Conservation (phyloP, 2,329 filamentous ascomycete species). For the Microsporum canis region DNA sequence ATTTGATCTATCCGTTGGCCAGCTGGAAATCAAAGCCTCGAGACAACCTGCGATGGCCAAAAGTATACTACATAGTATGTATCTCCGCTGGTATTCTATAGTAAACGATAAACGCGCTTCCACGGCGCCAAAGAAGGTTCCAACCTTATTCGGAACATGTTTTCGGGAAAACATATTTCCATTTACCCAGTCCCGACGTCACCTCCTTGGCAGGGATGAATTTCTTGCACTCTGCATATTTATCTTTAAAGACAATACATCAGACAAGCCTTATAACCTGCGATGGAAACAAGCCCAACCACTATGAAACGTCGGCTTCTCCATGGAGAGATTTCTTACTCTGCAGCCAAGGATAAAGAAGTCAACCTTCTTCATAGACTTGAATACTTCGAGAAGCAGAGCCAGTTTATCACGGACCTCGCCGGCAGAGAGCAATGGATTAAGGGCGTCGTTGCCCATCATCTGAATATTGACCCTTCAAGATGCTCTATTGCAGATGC, state of each 20-base stretch:
- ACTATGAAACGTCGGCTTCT: constrained; percentile 10
- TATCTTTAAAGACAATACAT: not conserved
- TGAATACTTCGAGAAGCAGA: constrained; percentile 5
- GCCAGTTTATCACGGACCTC: constrained; percentile 7
- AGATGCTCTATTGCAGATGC: constrained; percentile 8
- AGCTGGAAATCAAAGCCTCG: no score
- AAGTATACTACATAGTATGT: no score
- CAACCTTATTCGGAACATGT: no score
- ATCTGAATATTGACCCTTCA: constrained; percentile 7
- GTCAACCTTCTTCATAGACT: constrained; percentile 19
- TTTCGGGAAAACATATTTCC: no score
- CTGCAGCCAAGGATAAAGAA: constrained; percentile 15
- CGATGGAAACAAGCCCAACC: not conserved
- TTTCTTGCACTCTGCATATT: not conserved
- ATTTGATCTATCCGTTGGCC: no score
- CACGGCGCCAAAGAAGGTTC: no score
- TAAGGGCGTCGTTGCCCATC: constrained; percentile 8
- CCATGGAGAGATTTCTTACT: constrained; percentile 18
- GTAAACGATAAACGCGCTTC: no score
- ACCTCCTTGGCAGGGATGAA: not conserved
- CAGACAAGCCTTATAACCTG: not conserved
- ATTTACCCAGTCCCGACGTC: no score
- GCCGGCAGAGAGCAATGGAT: constrained; percentile 4
- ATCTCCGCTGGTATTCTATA: no score
- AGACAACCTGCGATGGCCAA: no score